Evolutionary conservation across 1,139 yeast genomes (phyloP), one percentile per base, ranked within the genome.

Genomic region (Kurtzmaniella quercitrusa): DNA sequence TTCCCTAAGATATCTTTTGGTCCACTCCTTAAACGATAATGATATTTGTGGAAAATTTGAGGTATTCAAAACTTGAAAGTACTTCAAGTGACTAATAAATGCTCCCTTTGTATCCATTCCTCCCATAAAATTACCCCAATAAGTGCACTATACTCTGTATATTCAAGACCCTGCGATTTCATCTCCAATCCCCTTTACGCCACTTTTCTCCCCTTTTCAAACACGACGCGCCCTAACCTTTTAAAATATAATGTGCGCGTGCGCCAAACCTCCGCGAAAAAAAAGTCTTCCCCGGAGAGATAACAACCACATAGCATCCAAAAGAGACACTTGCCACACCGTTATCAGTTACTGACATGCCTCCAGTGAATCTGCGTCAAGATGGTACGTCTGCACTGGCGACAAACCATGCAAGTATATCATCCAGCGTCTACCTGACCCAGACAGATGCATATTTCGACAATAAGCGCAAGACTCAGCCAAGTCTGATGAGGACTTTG

Each of bases 351-450:
- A 14, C n/a, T 26, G 30, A 26, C 14, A 26, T 26, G 30, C 30
- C 30, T 11, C 30, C 9, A 26, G 30, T 26, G 14, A 26, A 26
- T 14, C n/a, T 26, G 30, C 9, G n/a, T 14, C 30, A 26, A 26
- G 5, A 9, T 9, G 30, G 30, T 9, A 11, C 30, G n/a, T 26
- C 30, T 11, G n/a, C 9, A 26, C 14, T 26, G 30, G 30, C 30
- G 40, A 26, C 23, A 3, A 48, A 45, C 33, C 61, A 65, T 48
- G 48, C 51, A 42, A 65, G 70, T 45, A 52, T 64, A 5, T 52
- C 70, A 5, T 65, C 70, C n/a, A 63, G 69, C 42, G 64, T 64
- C 5, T 66, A 66, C 45, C 60, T 67, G 17, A 54, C 64, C 1
- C 46, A 26, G n/a, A 26, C 30, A 11, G 30, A 26, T 9, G 30